A percentile compares a stretch with the other conserved stretches of the same genome.
These are phyloP conservation scores for Vitellaria paradoxa DNA, from an alignment of 179 eudicot genomes.

Conservation along the genomic window DNA sequence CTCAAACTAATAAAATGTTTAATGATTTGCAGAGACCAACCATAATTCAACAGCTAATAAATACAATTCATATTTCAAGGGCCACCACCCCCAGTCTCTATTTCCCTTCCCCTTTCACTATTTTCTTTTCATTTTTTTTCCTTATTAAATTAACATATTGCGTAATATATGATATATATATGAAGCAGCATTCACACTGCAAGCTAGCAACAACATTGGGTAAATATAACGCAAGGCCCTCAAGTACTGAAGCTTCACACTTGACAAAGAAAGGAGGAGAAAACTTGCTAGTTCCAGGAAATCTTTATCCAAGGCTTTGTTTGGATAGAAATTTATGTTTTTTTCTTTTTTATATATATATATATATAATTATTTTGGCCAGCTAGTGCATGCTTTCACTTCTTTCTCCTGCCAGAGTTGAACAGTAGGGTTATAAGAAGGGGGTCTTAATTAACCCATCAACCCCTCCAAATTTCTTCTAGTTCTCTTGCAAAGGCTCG, in stretches of 20 bases:
- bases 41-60: background rate
- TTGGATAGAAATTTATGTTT: background rate
- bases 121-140: background rate
- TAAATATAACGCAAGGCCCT: background rate
- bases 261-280: slow-evolving; percentile 1
- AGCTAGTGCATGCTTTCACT: too few species aligned
- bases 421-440: too few species aligned
- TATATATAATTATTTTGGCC: too few species aligned
- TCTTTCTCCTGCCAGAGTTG: too few species aligned
- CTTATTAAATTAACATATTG: background rate
- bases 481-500: slow-evolving; percentile 74
- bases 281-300: background rate
- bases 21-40: background rate
- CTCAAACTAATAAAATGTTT: background rate
- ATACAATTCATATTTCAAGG: background rate
- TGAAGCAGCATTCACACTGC: background rate
- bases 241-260: slow-evolving; percentile 6
- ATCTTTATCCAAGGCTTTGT: background rate
- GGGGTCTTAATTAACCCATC: too few species aligned
- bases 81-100: background rate
- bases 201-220: background rate
- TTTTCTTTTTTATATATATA: too few species aligned
- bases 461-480: slow-evolving; percentile 65
- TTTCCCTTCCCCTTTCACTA: too few species aligned
- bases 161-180: background rate